Base-by-base conservation (phyloP, 805 yeast genomes). In the Suhomyces faveliae region DNA sequence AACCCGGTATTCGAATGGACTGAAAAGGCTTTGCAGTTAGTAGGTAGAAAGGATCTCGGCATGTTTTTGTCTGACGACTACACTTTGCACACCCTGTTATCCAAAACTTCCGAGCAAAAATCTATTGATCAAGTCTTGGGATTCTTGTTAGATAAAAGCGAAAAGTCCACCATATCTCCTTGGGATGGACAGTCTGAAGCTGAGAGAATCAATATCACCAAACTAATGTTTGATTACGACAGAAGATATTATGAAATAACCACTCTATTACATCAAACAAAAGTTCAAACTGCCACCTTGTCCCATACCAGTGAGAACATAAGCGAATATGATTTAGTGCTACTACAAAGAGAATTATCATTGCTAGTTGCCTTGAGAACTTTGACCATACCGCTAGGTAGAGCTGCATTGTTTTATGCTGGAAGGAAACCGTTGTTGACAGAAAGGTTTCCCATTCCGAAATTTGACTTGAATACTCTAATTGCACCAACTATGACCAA, bases 361-460 rank as follows among this genome's bases (percentile, higher is more conserved):
- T 71, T 78, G 0, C 65, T 80, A 25, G 82, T 84, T 22, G 87
- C 87, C 0, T 60, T 83, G 23, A 71, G 97, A 54, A 88, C 96
- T 0, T 71, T 89, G 41, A 78, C 95, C 0, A 77, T 84, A 19
- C 89, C 96, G 0, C 65, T 86, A 21, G 96, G 96, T 0, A 76
- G 92, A 53, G 90, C 89, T 0, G 87, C 90, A 0, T 67, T 89
- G 8, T 82, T 84, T 48, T 80, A 77, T 44, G 80, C 85, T 3
- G 82, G 87, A 12, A 69, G 89, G 48, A 75, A 76, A 45, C 97
- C 97, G 1, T 67, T 91, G 46, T 76, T 89, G 35, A 89, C 97
- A 0, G 97, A 92, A 61, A 82, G 85, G 51, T 86, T 89, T 59
- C 87, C 87, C 0, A 81, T 87, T 17, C 91, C 96, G 0, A 81